Conservation (phyloP, 208 protist species). For the Acanthamoeba castellanii region DNA sequence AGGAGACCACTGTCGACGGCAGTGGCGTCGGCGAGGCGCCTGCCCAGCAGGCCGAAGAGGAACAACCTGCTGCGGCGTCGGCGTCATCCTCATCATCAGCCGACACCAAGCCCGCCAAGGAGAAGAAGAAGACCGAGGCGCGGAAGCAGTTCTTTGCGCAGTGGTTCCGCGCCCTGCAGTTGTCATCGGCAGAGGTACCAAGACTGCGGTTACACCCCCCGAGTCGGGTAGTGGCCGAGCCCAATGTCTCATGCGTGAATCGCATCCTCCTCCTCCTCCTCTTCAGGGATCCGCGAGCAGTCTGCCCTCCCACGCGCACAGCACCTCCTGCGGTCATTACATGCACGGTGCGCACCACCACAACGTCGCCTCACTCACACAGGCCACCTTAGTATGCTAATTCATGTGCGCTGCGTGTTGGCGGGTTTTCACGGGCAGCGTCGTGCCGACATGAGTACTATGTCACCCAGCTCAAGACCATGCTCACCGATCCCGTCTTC, state of each 20-base stretch:
- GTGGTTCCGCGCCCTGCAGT: not conserved
- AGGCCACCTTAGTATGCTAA: not conserved
- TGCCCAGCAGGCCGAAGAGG: not conserved
- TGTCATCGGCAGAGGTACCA: not conserved
- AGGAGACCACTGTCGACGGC: not conserved
- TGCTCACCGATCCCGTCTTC: not conserved
- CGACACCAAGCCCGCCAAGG: not conserved
- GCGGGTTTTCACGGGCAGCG: not conserved
- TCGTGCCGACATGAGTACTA: slow-evolving; percentile 43
- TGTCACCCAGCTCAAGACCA: slow-evolving; percentile 42
- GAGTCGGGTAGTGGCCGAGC: not conserved
- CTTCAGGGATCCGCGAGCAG: not conserved
- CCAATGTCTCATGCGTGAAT: not conserved
- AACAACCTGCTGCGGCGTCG: too few species aligned
- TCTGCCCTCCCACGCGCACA: not conserved
- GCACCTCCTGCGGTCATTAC: slow-evolving; percentile 55
- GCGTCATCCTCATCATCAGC: not conserved
- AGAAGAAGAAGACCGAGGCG: not conserved
- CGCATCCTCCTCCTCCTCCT: not conserved
- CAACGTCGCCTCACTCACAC: not conserved
- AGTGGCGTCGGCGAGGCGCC: not conserved
- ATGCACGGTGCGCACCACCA: slow-evolving; percentile 12
- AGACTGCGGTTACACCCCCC: not conserved
- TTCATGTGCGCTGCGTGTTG: not conserved
- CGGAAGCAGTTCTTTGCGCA: not conserved